Evolutionary conservation across 805 yeast species (phyloP).

Genomic region (Candida hispaniensis): DNA sequence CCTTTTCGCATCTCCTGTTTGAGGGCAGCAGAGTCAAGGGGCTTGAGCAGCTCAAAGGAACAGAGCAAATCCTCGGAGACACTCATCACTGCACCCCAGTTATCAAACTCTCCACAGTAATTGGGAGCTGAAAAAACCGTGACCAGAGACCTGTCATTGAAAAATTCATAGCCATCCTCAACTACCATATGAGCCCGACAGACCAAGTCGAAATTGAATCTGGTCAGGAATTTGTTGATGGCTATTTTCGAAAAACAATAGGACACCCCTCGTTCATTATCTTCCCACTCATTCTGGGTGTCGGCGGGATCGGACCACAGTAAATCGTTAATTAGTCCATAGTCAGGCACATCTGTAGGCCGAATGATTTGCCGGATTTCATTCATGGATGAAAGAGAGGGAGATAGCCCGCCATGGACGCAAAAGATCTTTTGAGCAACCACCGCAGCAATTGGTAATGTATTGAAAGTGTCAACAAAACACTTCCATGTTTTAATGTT

Average conservation of each 20-base stretch:
- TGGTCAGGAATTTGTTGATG: slow-evolving; percentile 61
- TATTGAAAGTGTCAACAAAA: slow-evolving; percentile 89
- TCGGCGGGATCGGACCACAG: slow-evolving; percentile 84
- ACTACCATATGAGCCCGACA: slow-evolving; percentile 86
- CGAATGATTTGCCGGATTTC: slow-evolving; percentile 65
- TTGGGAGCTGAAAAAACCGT: slow-evolving; percentile 70
- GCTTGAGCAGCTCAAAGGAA: slow-evolving; percentile 87
- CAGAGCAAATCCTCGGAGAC: slow-evolving; percentile 88
- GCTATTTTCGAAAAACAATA: slow-evolving; percentile 73
- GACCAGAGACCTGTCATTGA: slow-evolving; percentile 59
- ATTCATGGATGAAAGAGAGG: slow-evolving; percentile 60
- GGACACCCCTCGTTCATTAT: slow-evolving; percentile 74
- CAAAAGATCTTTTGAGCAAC: slow-evolving; percentile 93
- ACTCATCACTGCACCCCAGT: slow-evolving; percentile 98
- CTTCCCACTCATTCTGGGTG: slow-evolving; percentile 76
- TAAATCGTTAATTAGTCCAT: slow-evolving; percentile 64
- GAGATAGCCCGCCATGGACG: slow-evolving; percentile 77
- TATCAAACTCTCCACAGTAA: slow-evolving; percentile 76
- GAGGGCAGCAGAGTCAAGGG: slow-evolving; percentile 83
- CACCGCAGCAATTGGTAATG: slow-evolving; percentile 89
- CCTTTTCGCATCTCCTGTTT: slow-evolving; percentile 92
- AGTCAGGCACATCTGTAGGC: slow-evolving; percentile 82
- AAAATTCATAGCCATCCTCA: slow-evolving; percentile 69
- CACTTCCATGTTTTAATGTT: slow-evolving; percentile 88
- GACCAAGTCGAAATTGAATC: slow-evolving; percentile 69